Evolutionary conservation across 2,329 filamentous ascomycete genomes (phyloP), one percentile per base, ranked within the genome.

Genomic region (Epichloe baconii): DNA sequence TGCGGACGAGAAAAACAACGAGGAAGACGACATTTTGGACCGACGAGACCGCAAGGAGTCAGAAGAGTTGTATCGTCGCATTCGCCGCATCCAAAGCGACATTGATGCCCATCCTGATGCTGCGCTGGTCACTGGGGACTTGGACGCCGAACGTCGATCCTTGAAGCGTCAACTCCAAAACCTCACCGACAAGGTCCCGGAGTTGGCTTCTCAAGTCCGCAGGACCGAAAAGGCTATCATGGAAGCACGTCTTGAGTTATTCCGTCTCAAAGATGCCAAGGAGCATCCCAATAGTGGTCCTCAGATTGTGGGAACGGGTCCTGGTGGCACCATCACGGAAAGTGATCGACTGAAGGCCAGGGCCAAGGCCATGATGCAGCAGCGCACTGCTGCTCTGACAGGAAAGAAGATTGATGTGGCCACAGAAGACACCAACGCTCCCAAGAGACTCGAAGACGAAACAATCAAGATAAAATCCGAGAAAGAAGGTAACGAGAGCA

Each of bases 331-430:
- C 44, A 81, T 98, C 42, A 98, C 93, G 0, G 93, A 98, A 68
- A 86, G 88, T 3, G 93, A 98, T 68, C 82, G 91, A 50, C 79
- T 97, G 58, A 97, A 96, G 72, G 93, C 93, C 37, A 82, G 90
- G 58, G 91, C 93, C 35, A 95, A 90, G 70, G 91, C 91, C 40
- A 95, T 96, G 82, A 98, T 98, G 93, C 91, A 97, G 70, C 90
- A 95, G 62, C 85, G 93, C 53, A 90, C 93, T 58, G 93, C 93
- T 51, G 91, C 93, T 17, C 72, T 98, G 56, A 88, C 89, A 21
- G 93, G 93, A 52, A 88, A 85, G 67, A 89, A 90, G 63, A 72
- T 84, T 45, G 82, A 87, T 38, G 67, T 73, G 2, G 73, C 71
- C 44, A 78, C 83, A 54, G 87, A 94, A 57, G 85, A 90, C 56